Evolutionary conservation across 2,329 filamentous ascomycete genomes (phyloP), one percentile per base, ranked within the genome.

Genomic region (Capronia coronata): DNA sequence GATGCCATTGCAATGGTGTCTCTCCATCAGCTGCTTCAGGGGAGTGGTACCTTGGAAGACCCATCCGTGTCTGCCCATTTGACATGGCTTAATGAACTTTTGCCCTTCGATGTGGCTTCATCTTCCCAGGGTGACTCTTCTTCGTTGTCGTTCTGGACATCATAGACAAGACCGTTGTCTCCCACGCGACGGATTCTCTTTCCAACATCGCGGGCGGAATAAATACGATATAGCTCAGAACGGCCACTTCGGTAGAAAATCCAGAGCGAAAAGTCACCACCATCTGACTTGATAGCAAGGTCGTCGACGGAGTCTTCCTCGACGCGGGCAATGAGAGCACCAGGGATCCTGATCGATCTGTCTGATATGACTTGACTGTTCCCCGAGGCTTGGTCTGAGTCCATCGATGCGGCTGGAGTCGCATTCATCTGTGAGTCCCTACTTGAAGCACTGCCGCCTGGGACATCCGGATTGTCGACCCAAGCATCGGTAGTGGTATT

Each of bases 191-290:
- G 37, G 23, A 43, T 34, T 16, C n/a, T 47, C 11, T 34, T 43
- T 23, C 46, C 46, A 22, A 35, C 16, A 25, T 41, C 21, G 18
- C 14, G n/a, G n/a, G 49, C 48, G 5, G 35, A 30, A 43, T 54
- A 56, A 34, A 59, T 58, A 19, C 16, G 44, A 23, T 49, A 39
- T 16, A 49, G 42, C 30, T 52, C 43, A 9, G 58, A 56, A 16
- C 46, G 23, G 2, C 52, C 55, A 49, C 42, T 46, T 32, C 49
- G 38, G 22, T 55, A 48, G 43, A 60, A 58, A 2, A 58, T 29
- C 58, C 58, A 60, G n/a, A 59, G 21, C 14, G 48, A 57, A 13
- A 59, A 49, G 8, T 55, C 53, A 10, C 55, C 58, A 19, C 43
- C 43, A 27, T 50, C 51, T 27, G 51, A 52, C 23, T 56, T 41